These are phyloP conservation scores for Aquilaria yunnanensis DNA, from an alignment of 345 rosid species.

Conservation along the genomic window DNA sequence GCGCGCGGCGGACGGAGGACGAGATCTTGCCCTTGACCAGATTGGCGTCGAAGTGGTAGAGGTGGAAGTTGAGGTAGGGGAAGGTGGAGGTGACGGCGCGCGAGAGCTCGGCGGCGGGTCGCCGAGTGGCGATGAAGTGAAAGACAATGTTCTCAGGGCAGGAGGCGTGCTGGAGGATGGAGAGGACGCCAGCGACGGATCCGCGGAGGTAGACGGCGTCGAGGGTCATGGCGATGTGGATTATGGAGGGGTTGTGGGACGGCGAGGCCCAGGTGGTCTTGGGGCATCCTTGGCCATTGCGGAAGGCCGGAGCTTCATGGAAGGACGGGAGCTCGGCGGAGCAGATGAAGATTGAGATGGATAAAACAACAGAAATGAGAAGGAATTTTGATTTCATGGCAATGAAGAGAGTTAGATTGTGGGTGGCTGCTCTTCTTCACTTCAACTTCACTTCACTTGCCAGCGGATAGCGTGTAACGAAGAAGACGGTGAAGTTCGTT, in stretches of 20 bases:
- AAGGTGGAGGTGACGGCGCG: constrained; percentile 57
- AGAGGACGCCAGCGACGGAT: constrained; percentile 76
- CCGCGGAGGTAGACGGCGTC: constrained; percentile 88
- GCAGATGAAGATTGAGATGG: constrained; percentile 10
- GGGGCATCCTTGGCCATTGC: constrained; percentile 59
- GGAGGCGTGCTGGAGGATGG: constrained; percentile 77
- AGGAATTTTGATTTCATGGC: constrained; percentile 8
- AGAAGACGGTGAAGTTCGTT: not conserved
- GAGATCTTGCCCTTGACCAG: constrained; percentile 66
- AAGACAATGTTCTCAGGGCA: constrained; percentile 84
- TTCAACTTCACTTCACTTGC: no score
- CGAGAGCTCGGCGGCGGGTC: constrained; percentile 41
- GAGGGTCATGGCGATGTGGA: constrained; percentile 84
- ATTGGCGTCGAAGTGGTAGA: constrained; percentile 65
- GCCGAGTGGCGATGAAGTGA: constrained; percentile 65
- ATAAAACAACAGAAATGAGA: constrained; percentile 6
- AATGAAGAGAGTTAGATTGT: not conserved
- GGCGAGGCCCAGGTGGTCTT: constrained; percentile 26
- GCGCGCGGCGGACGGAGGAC: constrained; percentile 62
- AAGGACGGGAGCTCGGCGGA: constrained; percentile 33
- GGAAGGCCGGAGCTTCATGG: constrained; percentile 71
- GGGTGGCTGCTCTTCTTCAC: not conserved
- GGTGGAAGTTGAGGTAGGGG: constrained; percentile 62
- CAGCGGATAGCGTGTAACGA: not conserved
- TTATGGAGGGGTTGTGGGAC: constrained; percentile 28